Evolutionary conservation across 1,284 basidiomycete species (phyloP), one percentile per base, ranked within the genome.

Genomic region (Pisolithus thermaeus): DNA sequence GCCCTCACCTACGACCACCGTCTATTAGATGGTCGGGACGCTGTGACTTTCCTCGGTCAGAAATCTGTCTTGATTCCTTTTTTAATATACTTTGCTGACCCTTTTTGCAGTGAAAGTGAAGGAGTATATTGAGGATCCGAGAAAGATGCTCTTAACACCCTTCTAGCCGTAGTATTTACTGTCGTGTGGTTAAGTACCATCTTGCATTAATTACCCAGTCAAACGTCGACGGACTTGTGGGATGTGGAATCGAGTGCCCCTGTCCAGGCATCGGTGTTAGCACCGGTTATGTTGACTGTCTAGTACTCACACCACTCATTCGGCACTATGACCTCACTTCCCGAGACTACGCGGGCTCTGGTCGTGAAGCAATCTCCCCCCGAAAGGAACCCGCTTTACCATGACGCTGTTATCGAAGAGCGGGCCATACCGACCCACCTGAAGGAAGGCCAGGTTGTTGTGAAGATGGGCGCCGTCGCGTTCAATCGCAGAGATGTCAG

Each of bases 1-100:
- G 92, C 92, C 16, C 80, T 96, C 54, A 97, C 94, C 3, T 97
- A 97, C 71, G 95, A 99, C 73, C 96, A 99, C 75, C 82, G 96
- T 59, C 74, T 99, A 64, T 80, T 99, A 59, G 96, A 99, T 66
- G 96, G 96, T 44, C 80, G 96, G 62, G 96, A 99, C 73, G 96
- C 92, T 38, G 91, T 95, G 52, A 97, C 94, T 38, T 97, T 99
- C 92, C 86, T 99, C 58, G 92, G 92, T 92, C 64, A 66, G 87
- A 74, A 43, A 32, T 46, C 46, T 46, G 36, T 35, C 43, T 50
- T 27, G 49, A 38, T 23, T 9, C 40, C 45, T 46, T 25, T 35
- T 52, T 45, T 20, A n/a, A n/a, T n/a, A n/a, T n/a, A 32, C 46
- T 46, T 25, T 43, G 9, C 48, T 59, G 47, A 65, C 22, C 22